These are phyloP conservation scores for Phyllosticta citrichinensis DNA, from an alignment of 2,329 filamentous ascomycete species.

Conservation along the genomic window DNA sequence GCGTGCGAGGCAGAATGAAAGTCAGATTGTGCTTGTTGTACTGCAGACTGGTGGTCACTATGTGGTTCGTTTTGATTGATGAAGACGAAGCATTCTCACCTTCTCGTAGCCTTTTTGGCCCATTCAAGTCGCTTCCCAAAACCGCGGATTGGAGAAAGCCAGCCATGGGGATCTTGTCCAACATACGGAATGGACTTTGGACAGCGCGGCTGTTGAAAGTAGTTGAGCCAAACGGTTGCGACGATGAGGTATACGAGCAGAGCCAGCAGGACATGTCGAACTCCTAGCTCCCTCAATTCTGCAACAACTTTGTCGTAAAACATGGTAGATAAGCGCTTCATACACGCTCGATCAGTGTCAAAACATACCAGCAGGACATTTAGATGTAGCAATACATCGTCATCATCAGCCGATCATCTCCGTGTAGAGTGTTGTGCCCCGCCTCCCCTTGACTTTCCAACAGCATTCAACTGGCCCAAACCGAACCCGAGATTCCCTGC, in stretches of 20 bases:
- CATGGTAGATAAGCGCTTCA: no score
- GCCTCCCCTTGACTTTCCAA: no score
- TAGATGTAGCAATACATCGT: no score
- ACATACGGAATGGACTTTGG: neutral
- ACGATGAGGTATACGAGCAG: neutral
- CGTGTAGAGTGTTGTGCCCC: no score
- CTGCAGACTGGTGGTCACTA: neutral
- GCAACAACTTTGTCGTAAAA: neutral
- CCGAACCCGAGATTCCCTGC: no score
- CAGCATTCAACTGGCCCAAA: no score
- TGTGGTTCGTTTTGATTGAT: neutral
- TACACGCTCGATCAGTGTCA: no score
- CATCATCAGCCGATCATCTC: no score
- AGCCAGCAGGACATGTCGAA: neutral
- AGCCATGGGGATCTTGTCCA: neutral
- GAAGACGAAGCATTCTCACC: neutral
- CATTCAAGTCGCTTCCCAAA: neutral
- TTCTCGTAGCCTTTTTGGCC: neutral
- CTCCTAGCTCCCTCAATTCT: neutral
- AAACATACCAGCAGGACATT: no score
- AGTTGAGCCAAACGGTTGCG: neutral
- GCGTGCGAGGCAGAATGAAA: constrained; percentile 19
- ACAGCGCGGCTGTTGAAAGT: neutral
- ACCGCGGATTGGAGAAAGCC: neutral
- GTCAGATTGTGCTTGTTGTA: constrained; percentile 19